Evolutionary conservation across 2,329 filamentous ascomycete genomes (phyloP).

Genomic region (Escovopsis weberi): DNA sequence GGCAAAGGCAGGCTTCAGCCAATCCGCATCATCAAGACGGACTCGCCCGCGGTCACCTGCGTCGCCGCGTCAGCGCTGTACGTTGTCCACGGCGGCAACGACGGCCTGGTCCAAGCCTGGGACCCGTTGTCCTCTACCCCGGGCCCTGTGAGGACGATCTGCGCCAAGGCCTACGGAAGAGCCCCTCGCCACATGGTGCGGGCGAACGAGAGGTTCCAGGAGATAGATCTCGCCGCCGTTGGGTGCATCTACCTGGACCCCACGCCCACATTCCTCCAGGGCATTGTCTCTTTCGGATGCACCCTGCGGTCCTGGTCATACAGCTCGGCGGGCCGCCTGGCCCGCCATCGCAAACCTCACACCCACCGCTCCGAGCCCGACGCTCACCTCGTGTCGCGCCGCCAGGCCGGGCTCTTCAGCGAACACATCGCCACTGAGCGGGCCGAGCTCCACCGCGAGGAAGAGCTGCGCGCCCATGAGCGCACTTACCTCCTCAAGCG

Average conservation of each 20-base stretch:
- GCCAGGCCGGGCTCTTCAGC: slow-evolving; percentile 53
- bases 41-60: slow-evolving; percentile 75
- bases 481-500: slow-evolving; percentile 56
- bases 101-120: slow-evolving; percentile 93
- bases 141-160: slow-evolving; percentile 71
- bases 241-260: slow-evolving; percentile 78
- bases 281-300: slow-evolving; percentile 74
- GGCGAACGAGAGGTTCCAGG: slow-evolving; percentile 42
- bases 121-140: slow-evolving; percentile 75
- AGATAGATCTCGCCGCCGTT: slow-evolving; percentile 66
- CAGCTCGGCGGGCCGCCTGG: slow-evolving; percentile 64
- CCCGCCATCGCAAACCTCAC: slow-evolving; percentile 56
- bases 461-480: slow-evolving; percentile 51
- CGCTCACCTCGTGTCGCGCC: slow-evolving; percentile 33
- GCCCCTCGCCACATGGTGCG: slow-evolving; percentile 57
- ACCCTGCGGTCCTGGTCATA: slow-evolving; percentile 90
- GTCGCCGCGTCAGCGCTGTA: slow-evolving; percentile 75
- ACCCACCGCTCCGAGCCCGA: slow-evolving; percentile 46
- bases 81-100: slow-evolving; percentile 82
- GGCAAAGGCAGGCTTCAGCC: slow-evolving; percentile 37
- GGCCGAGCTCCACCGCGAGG: slow-evolving; percentile 62
- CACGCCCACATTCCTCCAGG: slow-evolving; percentile 70
- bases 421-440: slow-evolving; percentile 81
- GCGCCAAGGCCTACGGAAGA: slow-evolving; percentile 68
- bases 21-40: slow-evolving; percentile 72